Conservation (phyloP, 352 stramenopile genomes). For the Phytophthora brassicae region DNA sequence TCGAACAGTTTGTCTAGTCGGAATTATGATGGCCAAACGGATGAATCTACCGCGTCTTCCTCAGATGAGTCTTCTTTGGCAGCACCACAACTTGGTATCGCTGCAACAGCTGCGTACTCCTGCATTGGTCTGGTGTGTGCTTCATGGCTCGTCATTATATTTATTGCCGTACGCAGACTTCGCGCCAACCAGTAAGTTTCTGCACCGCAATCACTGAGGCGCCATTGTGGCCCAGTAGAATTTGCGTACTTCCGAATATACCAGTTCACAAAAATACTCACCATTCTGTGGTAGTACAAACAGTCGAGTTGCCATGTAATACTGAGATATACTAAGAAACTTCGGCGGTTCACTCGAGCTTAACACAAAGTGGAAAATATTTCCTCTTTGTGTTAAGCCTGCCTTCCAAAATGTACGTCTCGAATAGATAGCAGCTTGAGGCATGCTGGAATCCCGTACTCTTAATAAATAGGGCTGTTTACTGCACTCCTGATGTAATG, state of each 20-base stretch:
- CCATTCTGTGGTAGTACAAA: not conserved
- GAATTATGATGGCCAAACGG: not conserved
- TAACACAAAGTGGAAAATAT: constrained; percentile 1
- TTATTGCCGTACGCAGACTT: constrained; percentile 45
- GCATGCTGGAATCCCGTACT: not conserved
- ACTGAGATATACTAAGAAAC: no score
- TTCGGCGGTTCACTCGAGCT: constrained; percentile 9
- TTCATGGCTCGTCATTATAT: constrained; percentile 53
- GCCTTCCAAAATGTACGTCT: not conserved
- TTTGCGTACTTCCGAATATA: not conserved
- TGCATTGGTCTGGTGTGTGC: constrained; percentile 55
- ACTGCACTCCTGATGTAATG: no score
- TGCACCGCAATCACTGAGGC: no score
- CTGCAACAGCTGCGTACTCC: constrained; percentile 39
- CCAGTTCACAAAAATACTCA: not conserved
- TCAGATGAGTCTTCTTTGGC: constrained; percentile 14
- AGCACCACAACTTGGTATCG: constrained; percentile 20
- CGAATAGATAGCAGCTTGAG: not conserved
- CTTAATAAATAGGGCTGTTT: constrained; percentile 17
- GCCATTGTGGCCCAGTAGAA: no score
- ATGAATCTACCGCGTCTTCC: constrained; percentile 21
- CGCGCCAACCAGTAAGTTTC: constrained; percentile 18
- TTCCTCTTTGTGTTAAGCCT: not conserved
- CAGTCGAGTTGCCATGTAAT: no score
- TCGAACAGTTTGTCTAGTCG: constrained; percentile 7